These are phyloP conservation scores for Entomortierella lignicola DNA, from an alignment of 192 early-diverging fungal genomes.

Conservation along the genomic window DNA sequence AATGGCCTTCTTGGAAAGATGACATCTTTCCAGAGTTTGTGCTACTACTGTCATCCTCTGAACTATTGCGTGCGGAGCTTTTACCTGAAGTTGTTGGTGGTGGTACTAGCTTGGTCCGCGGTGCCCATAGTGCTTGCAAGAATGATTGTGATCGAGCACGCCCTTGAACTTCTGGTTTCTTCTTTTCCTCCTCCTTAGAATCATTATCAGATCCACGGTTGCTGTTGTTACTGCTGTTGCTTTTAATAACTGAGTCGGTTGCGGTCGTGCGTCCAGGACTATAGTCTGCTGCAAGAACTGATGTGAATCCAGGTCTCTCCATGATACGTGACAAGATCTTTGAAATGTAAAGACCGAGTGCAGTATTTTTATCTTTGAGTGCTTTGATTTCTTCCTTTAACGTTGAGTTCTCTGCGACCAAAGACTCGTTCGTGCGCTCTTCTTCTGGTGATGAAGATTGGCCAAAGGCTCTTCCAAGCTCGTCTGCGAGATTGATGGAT, in stretches of 20 bases:
- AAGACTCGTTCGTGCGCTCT: conserved; percentile 36
- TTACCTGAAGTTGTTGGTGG: conserved; percentile 1
- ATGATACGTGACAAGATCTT: conserved; percentile 83
- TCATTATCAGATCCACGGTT: conserved; percentile 15
- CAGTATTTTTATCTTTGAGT: conserved; percentile 74
- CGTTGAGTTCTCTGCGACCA: conserved; percentile 69
- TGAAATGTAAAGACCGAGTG: conserved; percentile 77
- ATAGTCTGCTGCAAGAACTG: conserved; percentile 57
- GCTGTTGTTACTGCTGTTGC: not conserved
- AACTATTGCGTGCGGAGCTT: conserved; percentile 34
- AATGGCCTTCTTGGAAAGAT: conserved; percentile 42
- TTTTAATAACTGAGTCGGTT: conserved; percentile 15
- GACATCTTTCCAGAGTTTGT: conserved; percentile 10
- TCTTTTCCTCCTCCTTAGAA: conserved; percentile 13
- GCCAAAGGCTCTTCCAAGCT: conserved; percentile 31
- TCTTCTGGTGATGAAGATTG: not conserved
- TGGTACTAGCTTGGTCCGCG: conserved; percentile 9
- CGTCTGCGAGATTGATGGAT: conserved; percentile 45
- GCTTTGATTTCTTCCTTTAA: conserved; percentile 72
- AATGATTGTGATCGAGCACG: conserved; percentile 36
- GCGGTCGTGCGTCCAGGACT: conserved; percentile 20
- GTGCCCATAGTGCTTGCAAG: conserved; percentile 17
- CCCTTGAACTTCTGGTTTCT: not conserved
- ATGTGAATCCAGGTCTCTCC: conserved; percentile 62
- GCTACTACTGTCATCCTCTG: conserved; percentile 33